These are phyloP conservation scores for Solanum chmielewskii DNA, from an alignment of 257 asterid species.

Conservation along the genomic window DNA sequence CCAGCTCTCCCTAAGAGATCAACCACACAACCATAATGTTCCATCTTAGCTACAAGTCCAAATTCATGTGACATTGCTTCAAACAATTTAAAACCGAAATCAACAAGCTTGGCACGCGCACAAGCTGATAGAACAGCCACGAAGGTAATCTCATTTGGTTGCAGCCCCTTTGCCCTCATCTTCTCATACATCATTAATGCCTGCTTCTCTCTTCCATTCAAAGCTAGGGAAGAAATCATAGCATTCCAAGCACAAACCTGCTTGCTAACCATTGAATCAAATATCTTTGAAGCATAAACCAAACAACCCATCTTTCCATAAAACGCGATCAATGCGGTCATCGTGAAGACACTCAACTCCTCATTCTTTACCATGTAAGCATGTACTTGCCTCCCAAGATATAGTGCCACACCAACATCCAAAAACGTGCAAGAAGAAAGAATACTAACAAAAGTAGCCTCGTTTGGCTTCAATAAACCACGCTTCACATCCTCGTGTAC, in stretches of 20 bases:
- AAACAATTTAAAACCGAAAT: constrained; percentile 52
- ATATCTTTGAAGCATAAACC: constrained; percentile 14
- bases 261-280: constrained; percentile 33
- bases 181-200: constrained; percentile 51
- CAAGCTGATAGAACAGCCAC: not conserved
- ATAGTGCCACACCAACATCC: constrained; percentile 32
- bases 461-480: constrained; percentile 54
- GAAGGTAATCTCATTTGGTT: not conserved
- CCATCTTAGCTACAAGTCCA: constrained; percentile 54
- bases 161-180: constrained; percentile 47
- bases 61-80: constrained; percentile 41
- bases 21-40: constrained; percentile 83
- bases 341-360: constrained; percentile 48
- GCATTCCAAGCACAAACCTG: constrained; percentile 83
- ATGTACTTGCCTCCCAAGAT: constrained; percentile 67
- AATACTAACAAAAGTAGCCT: constrained; percentile 72
- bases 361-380: constrained; percentile 61
- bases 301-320: constrained; percentile 40
- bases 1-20: constrained; percentile 87
- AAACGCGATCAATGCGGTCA: constrained; percentile 54
- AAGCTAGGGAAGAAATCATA: constrained; percentile 62
- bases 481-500: constrained; percentile 19
- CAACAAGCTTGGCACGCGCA: not conserved
- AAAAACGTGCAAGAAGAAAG: constrained; percentile 53
- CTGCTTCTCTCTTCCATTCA: constrained; percentile 56